These are phyloP conservation scores for Paramecium biaurelia DNA, from an alignment of 73 alveolate species.

Conservation along the genomic window DNA sequence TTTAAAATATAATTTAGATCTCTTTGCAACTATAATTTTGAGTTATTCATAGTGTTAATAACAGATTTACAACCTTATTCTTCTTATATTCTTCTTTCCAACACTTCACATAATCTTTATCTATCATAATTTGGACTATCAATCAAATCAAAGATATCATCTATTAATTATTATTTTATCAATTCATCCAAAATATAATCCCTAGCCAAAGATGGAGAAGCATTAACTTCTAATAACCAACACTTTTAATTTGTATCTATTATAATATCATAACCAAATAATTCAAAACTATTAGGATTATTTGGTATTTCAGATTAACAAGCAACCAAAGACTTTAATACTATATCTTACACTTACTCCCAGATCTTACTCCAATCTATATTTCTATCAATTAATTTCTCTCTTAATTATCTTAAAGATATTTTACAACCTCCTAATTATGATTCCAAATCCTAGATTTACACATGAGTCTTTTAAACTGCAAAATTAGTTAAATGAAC, in stretches of 20 bases:
- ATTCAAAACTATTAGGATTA: slow-evolving; percentile 95
- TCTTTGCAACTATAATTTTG: slow-evolving; percentile 74
- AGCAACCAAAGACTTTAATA: slow-evolving; percentile 44
- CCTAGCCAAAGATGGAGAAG: slow-evolving; percentile 93
- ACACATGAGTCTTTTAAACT: slow-evolving; percentile 40
- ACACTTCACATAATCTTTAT: slow-evolving; percentile 80
- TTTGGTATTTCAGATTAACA: slow-evolving; percentile 72
- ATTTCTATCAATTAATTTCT: slow-evolving; percentile 17
- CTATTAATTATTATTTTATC: slow-evolving; percentile 84
- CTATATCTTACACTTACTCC: slow-evolving; percentile 52
- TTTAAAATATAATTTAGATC: slow-evolving; percentile 89
- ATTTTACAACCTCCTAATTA: slow-evolving; percentile 59
- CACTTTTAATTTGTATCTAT: slow-evolving; percentile 85
- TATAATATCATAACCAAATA: slow-evolving; percentile 95
- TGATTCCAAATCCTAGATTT: not conserved
- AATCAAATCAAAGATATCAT: slow-evolving; percentile 87
- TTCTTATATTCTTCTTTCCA: slow-evolving; percentile 87
- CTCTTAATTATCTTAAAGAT: slow-evolving; percentile 25
- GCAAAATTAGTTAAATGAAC: slow-evolving; percentile 55
- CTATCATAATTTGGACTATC: slow-evolving; percentile 89
- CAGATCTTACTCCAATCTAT: slow-evolving; percentile 58
- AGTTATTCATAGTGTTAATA: slow-evolving; percentile 70
- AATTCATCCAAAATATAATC: slow-evolving; percentile 90
- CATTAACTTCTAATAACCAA: slow-evolving; percentile 94
- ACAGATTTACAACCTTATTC: slow-evolving; percentile 75